A percentile compares a stretch with the other conserved stretches of the same genome.
phyloP scores from a whole-genome alignment of 768 basidiomycete species.

The Hypsizygus marmoreus region DNA sequence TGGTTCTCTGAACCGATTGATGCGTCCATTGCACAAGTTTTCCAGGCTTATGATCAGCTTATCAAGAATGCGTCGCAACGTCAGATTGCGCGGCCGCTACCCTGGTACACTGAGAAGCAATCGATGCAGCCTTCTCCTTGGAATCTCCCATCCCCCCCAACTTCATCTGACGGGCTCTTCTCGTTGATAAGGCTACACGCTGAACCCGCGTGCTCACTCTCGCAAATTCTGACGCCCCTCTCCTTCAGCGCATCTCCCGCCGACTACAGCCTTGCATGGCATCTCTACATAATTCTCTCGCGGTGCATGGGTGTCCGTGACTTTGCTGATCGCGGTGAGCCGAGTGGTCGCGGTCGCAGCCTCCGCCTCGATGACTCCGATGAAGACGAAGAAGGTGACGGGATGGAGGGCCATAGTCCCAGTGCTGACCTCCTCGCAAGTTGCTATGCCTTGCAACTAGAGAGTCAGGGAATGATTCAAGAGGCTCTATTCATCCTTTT shows the following conservation, averaged over 20 bases:
- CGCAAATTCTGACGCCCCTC: constrained; percentile 66
- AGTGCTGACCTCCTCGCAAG: constrained; percentile 82
- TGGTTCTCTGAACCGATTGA: constrained; percentile 85
- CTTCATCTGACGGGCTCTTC: constrained; percentile 73
- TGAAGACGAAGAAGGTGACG: constrained; percentile 45
- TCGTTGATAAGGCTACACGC: constrained; percentile 79
- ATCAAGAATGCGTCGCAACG: constrained; percentile 34
- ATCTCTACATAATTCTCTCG: constrained; percentile 86
- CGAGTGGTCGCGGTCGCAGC: constrained; percentile 29
- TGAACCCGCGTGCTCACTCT: constrained; percentile 70
- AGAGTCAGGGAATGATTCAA: constrained; percentile 76
- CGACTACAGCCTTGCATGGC: constrained; percentile 91
- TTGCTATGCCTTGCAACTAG: constrained; percentile 86
- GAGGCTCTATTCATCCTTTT: constrained; percentile 89
- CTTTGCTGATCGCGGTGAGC: constrained; percentile 77
- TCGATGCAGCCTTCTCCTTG: constrained; percentile 28
- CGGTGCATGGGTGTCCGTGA: constrained; percentile 82
- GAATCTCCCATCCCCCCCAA: constrained; percentile 44
- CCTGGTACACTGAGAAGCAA: constrained; percentile 47
- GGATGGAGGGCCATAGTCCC: constrained; percentile 75
- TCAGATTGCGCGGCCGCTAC: constrained; percentile 53
- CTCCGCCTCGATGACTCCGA: constrained; percentile 33
- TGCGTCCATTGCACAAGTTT: constrained; percentile 68
- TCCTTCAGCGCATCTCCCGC: constrained; percentile 74
- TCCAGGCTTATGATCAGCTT: constrained; percentile 57